These are phyloP conservation scores for Dentipellis sp. DNA, from an alignment of 768 basidiomycete genomes.

Conservation along the genomic window DNA sequence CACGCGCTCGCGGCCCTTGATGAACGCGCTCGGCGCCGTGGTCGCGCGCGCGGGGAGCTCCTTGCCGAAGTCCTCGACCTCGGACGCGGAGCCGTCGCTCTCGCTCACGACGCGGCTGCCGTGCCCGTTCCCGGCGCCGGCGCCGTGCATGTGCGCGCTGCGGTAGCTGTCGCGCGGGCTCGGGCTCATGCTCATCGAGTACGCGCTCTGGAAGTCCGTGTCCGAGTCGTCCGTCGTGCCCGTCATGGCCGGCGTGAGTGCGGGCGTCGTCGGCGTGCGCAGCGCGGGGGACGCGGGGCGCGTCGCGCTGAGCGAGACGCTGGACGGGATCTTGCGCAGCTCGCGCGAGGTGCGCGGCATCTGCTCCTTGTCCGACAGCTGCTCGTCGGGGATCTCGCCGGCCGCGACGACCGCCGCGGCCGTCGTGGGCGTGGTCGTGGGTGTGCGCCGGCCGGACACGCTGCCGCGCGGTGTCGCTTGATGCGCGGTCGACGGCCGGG, in stretches of 20 bases:
- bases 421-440: conserved; percentile 14
- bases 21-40: conserved; percentile 15
- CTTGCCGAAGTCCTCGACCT: neutral
- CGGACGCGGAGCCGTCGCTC: conserved; percentile 13
- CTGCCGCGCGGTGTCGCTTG: neutral
- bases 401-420: conserved; percentile 15
- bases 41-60: conserved; percentile 14
- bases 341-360: conserved; percentile 14
- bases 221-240: conserved; percentile 18
- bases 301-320: conserved; percentile 22
- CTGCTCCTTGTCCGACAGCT: neutral
- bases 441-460: neutral
- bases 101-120: conserved; percentile 14
- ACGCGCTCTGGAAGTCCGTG: conserved; percentile 76
- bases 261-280: conserved; percentile 12
- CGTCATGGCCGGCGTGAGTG: conserved; percentile 14
- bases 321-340: conserved; percentile 27
- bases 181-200: conserved; percentile 34
- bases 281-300: conserved; percentile 17
- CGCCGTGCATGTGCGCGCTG: conserved; percentile 26
- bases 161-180: conserved; percentile 64
- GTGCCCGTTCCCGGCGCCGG: neutral
- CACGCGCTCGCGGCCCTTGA: conserved; percentile 42
- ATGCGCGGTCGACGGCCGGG: neutral
- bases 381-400: conserved; percentile 1